Base-by-base conservation (phyloP, 2,329 filamentous ascomycete genomes). In the Alternaria sp. region DNA sequence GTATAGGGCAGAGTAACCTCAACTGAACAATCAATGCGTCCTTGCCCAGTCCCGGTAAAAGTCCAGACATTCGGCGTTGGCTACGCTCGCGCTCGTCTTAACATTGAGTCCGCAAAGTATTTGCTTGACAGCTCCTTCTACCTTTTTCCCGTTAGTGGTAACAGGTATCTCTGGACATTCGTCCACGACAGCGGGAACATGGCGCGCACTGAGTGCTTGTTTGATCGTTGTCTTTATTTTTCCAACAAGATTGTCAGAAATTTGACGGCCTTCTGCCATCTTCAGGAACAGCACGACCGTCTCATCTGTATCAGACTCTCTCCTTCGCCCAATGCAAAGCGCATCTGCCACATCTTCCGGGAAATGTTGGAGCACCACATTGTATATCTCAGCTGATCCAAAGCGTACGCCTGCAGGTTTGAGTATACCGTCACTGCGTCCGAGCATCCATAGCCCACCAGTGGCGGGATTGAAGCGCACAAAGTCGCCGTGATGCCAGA, bases 401-500 rank as follows among this genome's bases (percentile, higher is more conserved):
- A 99, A 98, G 0, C 94, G 85, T 18, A 99, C 93, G 3, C 95
- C 95, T 0, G 90, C 88, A 0, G 95, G 95, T 76, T 99, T 99
- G 14, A 99, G 81, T 6, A 98, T 92, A 4, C 95, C 95, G 71
- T 99, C 94, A 52, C 91, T 95, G 26, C 94, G 87, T 3, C 95
- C 94, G 0, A 98, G 86, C 94, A 98, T 98, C 66, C 93, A 85
- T 9, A 98, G 81, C 0, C 93, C 92, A 12, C 92, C 89, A 0
- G 92, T 95, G 16, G 81, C 73, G 0, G 88, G 86, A 68, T 93
- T 90, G 73, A 91, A 82, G 22, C 86, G 83, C 34, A 97, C 87
- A 74, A 97, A 98, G 79, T 99, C 95, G 30, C 94, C 94, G 73
- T 99, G 94, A 74, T 97, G 93, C 95, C 95, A 98, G 14, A 92